phyloP scores from a whole-genome alignment of 164 flowering plant species.

The Magnolia changhungtana region DNA sequence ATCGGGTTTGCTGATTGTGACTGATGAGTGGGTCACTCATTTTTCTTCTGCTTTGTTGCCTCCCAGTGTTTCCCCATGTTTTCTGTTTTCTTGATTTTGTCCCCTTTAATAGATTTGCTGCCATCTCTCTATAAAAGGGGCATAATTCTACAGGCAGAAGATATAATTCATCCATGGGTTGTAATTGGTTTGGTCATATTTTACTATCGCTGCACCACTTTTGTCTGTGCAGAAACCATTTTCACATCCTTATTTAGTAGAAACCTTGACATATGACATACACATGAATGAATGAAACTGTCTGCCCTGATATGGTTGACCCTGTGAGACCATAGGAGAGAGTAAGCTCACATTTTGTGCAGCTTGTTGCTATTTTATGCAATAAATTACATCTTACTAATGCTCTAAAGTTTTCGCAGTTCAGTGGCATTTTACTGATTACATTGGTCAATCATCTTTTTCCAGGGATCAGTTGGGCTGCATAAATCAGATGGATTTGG shows the following conservation, averaged over 20 bases:
- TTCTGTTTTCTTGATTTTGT: no score
- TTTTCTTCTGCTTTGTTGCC: no score
- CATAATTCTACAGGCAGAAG: background rate
- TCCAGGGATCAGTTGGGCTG: conserved; percentile 44
- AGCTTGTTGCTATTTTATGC: background rate
- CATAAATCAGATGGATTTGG: conserved; percentile 46
- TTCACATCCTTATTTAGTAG: background rate
- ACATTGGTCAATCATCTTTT: background rate
- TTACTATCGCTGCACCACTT: background rate
- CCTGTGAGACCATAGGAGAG: background rate
- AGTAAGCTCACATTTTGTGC: background rate
- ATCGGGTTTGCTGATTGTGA: no score
- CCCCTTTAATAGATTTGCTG: no score
- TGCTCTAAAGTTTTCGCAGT: no score
- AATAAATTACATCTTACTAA: background rate
- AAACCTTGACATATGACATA: background rate
- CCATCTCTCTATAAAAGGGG: no score
- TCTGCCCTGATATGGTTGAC: background rate
- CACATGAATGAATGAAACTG: background rate
- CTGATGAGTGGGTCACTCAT: no score
- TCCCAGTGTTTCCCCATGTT: no score
- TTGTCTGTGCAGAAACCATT: background rate
- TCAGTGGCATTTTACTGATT: background rate
- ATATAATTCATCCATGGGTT: background rate
- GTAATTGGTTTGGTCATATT: background rate